Percentiles rank a stretch among this genome's conserved stretches.
phyloP scores from a whole-genome alignment of 2,329 filamentous ascomycete species.

The Phialemoniopsis sp. region DNA sequence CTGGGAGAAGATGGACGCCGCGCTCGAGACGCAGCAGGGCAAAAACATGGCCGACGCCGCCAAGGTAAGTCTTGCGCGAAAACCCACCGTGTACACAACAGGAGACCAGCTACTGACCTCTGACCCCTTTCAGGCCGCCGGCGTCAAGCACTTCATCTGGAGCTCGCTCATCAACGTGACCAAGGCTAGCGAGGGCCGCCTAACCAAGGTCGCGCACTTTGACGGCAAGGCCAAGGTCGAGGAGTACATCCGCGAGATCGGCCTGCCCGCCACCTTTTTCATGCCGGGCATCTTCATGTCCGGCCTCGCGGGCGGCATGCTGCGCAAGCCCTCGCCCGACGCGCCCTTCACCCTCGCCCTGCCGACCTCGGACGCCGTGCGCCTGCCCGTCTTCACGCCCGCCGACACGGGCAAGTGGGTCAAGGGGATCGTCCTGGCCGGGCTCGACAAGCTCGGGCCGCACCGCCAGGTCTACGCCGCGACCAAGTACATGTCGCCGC shows the following conservation, averaged over 20 bases:
- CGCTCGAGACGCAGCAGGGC: slow-evolving; percentile 39
- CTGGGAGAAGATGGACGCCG: slow-evolving; percentile 36
- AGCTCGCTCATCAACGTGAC: slow-evolving; percentile 33
- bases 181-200: slow-evolving; percentile 31
- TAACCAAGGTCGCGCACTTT: slow-evolving; percentile 43
- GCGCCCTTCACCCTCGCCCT: slow-evolving; percentile 25
- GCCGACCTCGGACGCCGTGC: slow-evolving; percentile 20
- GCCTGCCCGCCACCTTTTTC: slow-evolving; percentile 45
- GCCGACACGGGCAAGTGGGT: slow-evolving; percentile 33
- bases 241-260: slow-evolving; percentile 43
- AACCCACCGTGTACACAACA: too few species aligned
- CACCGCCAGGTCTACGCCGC: slow-evolving; percentile 33
- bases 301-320: slow-evolving; percentile 31
- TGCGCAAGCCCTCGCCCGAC: slow-evolving; percentile 20
- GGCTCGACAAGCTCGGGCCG: slow-evolving; percentile 31
- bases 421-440: slow-evolving; percentile 26
- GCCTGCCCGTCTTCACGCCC: slow-evolving; percentile 24
- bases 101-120: too few species aligned
- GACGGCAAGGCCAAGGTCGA: slow-evolving; percentile 54
- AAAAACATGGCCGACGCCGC: slow-evolving; percentile 42
- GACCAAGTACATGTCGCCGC: slow-evolving; percentile 31
- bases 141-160: slow-evolving; percentile 19
- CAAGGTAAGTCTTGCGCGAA: slow-evolving; percentile 24
- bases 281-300: slow-evolving; percentile 50
- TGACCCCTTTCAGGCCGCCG: too few species aligned